Conservation (phyloP, 371 early-diverging fungal genomes). For the Mucor lusitanicus region DNA sequence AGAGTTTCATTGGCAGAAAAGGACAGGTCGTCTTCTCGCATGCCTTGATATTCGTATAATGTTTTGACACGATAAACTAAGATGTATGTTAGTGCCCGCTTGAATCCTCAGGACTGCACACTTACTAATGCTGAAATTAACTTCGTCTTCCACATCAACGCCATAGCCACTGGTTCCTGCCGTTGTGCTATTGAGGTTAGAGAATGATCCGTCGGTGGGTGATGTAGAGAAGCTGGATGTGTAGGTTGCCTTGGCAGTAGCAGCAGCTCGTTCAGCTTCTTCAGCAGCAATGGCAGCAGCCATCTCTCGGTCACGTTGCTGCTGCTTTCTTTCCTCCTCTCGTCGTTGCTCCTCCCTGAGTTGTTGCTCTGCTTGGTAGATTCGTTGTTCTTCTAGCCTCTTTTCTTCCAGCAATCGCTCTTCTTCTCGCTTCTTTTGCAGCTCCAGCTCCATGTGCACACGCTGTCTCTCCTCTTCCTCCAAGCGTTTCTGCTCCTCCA, state of each 20-base stretch:
- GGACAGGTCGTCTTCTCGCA: constrained; percentile 50
- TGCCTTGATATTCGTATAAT: constrained; percentile 49
- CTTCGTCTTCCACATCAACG: constrained; percentile 51
- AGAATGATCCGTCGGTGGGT: not conserved
- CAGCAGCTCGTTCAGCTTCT: not conserved
- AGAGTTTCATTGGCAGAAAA: constrained; percentile 47
- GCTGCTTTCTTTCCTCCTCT: constrained; percentile 3
- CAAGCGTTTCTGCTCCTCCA: not conserved
- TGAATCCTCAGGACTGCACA: not conserved
- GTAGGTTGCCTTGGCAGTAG: not conserved
- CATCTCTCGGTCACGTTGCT: constrained; percentile 5
- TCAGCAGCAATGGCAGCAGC: not conserved
- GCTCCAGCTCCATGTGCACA: not conserved
- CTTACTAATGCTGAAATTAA: constrained; percentile 49
- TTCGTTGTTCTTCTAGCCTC: not conserved
- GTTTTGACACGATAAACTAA: constrained; percentile 48
- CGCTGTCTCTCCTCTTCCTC: constrained; percentile 14
- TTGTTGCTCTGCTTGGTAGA: not conserved
- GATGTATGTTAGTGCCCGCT: no score
- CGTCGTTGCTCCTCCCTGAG: constrained; percentile 1
- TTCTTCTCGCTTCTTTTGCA: constrained; percentile 8
- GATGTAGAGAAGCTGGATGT: not conserved
- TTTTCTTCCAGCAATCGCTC: constrained; percentile 1
- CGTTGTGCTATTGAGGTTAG: constrained; percentile 23
- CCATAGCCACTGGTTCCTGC: constrained; percentile 49